Evolutionary conservation across 2,329 filamentous ascomycete species (phyloP).

Genomic region (Chaetoscypha palmicola): DNA sequence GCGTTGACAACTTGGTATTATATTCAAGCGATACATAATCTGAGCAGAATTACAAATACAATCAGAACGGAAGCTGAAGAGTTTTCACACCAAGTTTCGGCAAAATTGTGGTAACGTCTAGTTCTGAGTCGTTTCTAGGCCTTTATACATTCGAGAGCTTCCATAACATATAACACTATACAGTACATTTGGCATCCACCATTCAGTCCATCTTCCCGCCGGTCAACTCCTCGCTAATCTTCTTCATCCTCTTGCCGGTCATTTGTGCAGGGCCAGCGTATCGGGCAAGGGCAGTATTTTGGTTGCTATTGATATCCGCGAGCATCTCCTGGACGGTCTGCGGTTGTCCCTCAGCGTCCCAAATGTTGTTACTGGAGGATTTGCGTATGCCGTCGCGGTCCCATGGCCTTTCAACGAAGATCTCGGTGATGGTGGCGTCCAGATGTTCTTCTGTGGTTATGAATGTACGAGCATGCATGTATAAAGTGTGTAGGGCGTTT

Average conservation of each 20-base stretch:
- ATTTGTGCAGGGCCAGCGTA: conserved; percentile 28
- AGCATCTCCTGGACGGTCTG: conserved; percentile 44
- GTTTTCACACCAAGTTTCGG: too few relatives aligned
- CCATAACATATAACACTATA: too few relatives aligned
- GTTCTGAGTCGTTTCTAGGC: too few relatives aligned
- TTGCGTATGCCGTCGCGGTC: too few relatives aligned
- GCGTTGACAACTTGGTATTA: too few relatives aligned
- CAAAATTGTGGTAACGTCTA: too few relatives aligned
- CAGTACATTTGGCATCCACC: conserved; percentile 4
- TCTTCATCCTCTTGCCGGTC: conserved; percentile 52
- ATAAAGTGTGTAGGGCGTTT: conserved; percentile 75
- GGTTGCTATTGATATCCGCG: conserved; percentile 27
- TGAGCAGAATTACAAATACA: too few relatives aligned
- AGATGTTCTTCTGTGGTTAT: conserved; percentile 79
- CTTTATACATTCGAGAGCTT: too few relatives aligned
- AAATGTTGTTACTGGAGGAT: conserved; percentile 23
- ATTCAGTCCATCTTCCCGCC: conserved; percentile 50
- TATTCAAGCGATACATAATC: too few relatives aligned
- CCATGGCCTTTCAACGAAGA: conserved; percentile 54
- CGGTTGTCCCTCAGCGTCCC: conserved; percentile 30
- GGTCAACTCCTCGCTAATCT: conserved; percentile 59
- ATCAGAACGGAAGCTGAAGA: too few relatives aligned
- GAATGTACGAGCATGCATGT: conserved; percentile 81
- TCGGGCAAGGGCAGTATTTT: conserved; percentile 31
- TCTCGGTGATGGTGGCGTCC: conserved; percentile 60